Percentiles rank a stretch among this genome's conserved stretches.
Conservation (phyloP, 768 basidiomycete species). For the Termitomyces bulborhizus region DNA sequence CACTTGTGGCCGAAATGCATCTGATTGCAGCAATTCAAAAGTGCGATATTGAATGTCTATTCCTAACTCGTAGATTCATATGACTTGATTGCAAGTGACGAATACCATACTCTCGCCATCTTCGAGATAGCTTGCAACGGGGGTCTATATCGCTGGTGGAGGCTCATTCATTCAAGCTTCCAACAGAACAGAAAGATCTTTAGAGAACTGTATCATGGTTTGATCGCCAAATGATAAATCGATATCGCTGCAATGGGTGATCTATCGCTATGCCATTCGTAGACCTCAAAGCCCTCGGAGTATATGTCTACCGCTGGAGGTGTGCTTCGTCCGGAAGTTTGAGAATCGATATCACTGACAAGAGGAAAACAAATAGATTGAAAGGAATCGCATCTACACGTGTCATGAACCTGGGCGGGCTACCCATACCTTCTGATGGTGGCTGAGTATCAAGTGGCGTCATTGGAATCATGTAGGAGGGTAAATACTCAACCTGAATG, state of each 20-base stretch:
- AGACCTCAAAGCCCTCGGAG: too few relatives aligned
- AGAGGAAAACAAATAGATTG: too few relatives aligned
- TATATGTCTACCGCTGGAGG: neutral
- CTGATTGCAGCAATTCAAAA: conserved; percentile 18
- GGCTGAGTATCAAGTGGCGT: neutral
- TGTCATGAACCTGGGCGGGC: too few relatives aligned
- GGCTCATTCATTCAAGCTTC: too few relatives aligned
- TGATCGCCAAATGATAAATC: neutral
- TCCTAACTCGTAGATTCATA: conserved; percentile 15
- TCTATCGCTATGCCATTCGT: neutral
- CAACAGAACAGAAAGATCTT: neutral
- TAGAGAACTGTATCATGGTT: too few relatives aligned
- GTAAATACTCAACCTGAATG: too few relatives aligned
- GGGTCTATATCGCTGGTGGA: conserved; percentile 18
- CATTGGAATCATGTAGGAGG: too few relatives aligned
- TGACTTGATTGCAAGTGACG: conserved; percentile 13
- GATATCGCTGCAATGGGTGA: neutral
- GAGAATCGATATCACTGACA: neutral
- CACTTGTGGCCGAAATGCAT: conserved; percentile 14
- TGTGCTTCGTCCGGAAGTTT: neutral
- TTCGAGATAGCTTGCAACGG: conserved; percentile 14
- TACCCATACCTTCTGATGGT: neutral
- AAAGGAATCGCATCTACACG: neutral
- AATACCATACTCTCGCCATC: conserved; percentile 11
- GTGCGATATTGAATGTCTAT: conserved; percentile 21